Base-by-base conservation (phyloP, 179 eudicot genomes). In the Silene vulgaris region DNA sequence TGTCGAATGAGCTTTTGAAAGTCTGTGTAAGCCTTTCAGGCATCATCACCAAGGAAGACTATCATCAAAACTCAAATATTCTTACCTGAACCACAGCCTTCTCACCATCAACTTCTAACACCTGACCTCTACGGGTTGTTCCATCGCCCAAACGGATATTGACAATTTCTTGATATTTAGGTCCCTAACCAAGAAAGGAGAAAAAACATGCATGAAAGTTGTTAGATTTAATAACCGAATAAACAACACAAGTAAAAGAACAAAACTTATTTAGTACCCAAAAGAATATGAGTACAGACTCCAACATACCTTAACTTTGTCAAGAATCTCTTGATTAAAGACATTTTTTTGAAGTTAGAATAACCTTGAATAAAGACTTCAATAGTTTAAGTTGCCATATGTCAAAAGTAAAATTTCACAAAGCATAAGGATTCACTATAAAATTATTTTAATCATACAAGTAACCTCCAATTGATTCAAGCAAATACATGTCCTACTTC, bases 71-170 rank as follows among this genome's bases (percentile, higher is more conserved):
- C 6, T 29, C 56, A 57, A 29, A 52, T 12, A 70, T 48, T 14
- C 32, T 9, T 78, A 90, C 97, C 99, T 95, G 97, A 73, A 95
- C 99, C 73, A 95, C 97, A 84, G 97, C 99, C 81, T 93, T 96
- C 82, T 96, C 99, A 20, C 99, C 99, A 79, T 96, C 99, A 82
- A 96, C 97, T 85, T 96, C 97, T 73, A 93, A 81, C 75, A 96
- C 97, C 80, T 96, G 99, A 80, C 99, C 99, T 80, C 99, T 89
- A 13, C 99, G 90, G 62, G 84, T 93, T 56, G 96, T 81, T 74
- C 99, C 99, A 79, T 96, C 97, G 26, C 26, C 26, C 26, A 23
- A 23, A 23, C 97, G 97, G 71, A 96, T 93, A 72, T 88, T 96
- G 23, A 93, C 99, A 81, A 96, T 96, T 81, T 96, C 99, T 80